Conservation (phyloP, 1,284 basidiomycete species). For the Marasmius oreades region DNA sequence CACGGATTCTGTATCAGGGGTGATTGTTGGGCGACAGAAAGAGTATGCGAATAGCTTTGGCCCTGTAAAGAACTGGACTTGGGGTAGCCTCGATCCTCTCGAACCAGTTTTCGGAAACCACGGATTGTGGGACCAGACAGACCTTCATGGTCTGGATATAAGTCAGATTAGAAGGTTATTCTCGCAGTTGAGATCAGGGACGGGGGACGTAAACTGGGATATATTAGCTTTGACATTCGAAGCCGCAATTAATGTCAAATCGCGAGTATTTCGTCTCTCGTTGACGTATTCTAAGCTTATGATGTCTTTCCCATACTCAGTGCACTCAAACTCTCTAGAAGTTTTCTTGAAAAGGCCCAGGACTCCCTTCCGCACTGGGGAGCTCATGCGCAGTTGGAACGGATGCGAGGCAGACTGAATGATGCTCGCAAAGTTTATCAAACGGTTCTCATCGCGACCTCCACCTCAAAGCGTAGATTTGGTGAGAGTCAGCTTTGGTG, state of each 20-base stretch:
- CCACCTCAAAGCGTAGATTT: conserved; percentile 28
- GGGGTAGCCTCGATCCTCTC: conserved; percentile 48
- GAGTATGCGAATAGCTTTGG: conserved; percentile 60
- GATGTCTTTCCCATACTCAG: conserved; percentile 33
- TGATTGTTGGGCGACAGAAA: conserved; percentile 60
- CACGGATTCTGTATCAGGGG: conserved; percentile 61
- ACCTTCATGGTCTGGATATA: conserved; percentile 44
- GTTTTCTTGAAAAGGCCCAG: conserved; percentile 58
- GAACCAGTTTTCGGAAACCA: conserved; percentile 37
- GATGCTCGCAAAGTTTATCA: conserved; percentile 85
- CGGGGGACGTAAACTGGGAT: conserved; percentile 62
- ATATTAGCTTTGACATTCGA: conserved; percentile 64
- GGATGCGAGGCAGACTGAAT: conserved; percentile 61
- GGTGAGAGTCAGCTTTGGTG: conserved; percentile 68
- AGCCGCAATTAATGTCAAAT: conserved; percentile 55
- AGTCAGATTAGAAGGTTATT: conserved; percentile 55
- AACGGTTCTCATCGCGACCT: conserved; percentile 51
- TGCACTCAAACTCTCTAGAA: conserved; percentile 71
- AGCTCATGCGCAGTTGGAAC: conserved; percentile 79
- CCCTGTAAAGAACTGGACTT: conserved; percentile 63
- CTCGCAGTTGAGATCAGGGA: conserved; percentile 44
- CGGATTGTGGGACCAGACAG: conserved; percentile 45
- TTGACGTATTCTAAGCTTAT: conserved; percentile 3
- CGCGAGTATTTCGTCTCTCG: conserved; percentile 35
- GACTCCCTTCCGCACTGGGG: conserved; percentile 77